A percentile compares a stretch with the other conserved stretches of the same genome.
Conservation (phyloP, 306 rosid species). For the Acacia acuminata region DNA sequence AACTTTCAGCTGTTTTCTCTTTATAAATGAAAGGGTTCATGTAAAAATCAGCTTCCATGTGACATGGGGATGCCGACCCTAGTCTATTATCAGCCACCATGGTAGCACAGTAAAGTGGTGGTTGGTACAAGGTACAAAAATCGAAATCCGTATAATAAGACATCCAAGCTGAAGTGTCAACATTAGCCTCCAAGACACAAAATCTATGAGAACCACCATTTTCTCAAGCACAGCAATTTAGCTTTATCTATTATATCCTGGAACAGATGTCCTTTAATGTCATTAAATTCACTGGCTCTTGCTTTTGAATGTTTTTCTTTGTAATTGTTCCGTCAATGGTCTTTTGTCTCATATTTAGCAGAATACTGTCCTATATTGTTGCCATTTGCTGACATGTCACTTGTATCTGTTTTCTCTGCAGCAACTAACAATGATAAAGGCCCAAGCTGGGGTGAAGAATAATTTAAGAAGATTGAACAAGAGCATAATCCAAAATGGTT, state of each 20-base stretch:
- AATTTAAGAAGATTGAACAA: constrained; percentile 86
- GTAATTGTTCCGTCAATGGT: neutral
- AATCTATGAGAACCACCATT: neutral
- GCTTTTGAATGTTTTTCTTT: constrained; percentile 1
- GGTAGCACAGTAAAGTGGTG: neutral
- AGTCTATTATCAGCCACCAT: neutral
- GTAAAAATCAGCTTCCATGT: neutral
- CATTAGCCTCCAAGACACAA: neutral
- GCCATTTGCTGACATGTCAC: constrained; percentile 30
- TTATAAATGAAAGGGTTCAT: neutral
- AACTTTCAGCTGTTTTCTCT: neutral
- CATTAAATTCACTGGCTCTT: neutral
- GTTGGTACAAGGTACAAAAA: neutral
- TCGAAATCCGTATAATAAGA: neutral
- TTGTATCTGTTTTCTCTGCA: constrained; percentile 39
- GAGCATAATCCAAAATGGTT: constrained; percentile 76
- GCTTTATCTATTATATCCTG: neutral
- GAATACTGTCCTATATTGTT: constrained; percentile 1
- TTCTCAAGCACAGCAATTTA: neutral
- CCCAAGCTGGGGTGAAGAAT: constrained; percentile 92
- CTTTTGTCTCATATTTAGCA: neutral
- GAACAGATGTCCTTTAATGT: neutral
- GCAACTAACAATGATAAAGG: constrained; percentile 84
- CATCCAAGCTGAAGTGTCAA: neutral
- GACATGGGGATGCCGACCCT: neutral